A percentile compares a stretch with the other conserved stretches of the same genome.
Evolutionary conservation across 2,329 filamentous ascomycete genomes (phyloP).

Genomic region (Monilinia fructicola): DNA sequence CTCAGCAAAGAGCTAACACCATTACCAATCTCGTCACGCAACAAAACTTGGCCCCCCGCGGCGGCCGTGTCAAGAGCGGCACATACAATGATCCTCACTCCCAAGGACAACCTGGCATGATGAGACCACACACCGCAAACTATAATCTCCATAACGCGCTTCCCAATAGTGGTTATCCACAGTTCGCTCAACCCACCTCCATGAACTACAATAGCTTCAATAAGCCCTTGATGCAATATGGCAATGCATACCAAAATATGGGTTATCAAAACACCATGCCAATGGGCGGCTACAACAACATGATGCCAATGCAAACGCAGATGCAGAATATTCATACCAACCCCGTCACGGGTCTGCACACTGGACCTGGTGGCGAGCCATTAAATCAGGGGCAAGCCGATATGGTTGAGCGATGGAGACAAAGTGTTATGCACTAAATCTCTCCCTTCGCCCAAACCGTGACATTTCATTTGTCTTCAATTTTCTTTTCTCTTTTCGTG

Average conservation of each 20-base stretch:
- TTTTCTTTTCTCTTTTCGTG: not conserved
- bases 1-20: constrained; percentile 32
- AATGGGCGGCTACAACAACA: constrained; percentile 24
- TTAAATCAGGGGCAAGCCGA: constrained; percentile 40
- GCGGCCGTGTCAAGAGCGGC: constrained; percentile 30
- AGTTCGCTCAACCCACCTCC: constrained; percentile 34
- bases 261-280: constrained; percentile 23
- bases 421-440: constrained; percentile 40
- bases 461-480: not conserved
- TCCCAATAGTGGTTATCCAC: constrained; percentile 21
- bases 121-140: constrained; percentile 23
- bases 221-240: constrained; percentile 29
- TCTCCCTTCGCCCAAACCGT: not conserved
- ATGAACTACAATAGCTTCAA: constrained; percentile 28
- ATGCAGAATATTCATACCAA: constrained; percentile 29
- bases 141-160: constrained; percentile 25
- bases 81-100: constrained; percentile 30
- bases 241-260: constrained; percentile 33
- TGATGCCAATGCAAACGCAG: constrained; percentile 31
- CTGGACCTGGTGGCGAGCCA: constrained; percentile 31
- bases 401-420: constrained; percentile 43
- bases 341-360: constrained; percentile 30
- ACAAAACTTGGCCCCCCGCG: constrained; percentile 21
- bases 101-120: constrained; percentile 29
- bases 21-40: constrained; percentile 34